Conservation (phyloP, 805 yeast species). For the Nakazawaea ishiwadae region DNA sequence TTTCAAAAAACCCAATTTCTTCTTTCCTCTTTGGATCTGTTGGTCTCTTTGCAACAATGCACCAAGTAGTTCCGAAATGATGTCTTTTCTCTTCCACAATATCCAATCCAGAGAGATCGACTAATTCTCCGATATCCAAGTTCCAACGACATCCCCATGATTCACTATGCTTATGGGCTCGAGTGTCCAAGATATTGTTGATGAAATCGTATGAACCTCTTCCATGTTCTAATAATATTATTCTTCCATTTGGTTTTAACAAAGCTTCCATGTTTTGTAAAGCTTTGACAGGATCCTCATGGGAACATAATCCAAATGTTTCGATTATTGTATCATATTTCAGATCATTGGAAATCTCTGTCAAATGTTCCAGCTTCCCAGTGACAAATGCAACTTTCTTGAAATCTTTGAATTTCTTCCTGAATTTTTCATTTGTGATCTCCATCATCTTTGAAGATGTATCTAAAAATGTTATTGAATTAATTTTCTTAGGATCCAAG, state of each 20-base stretch:
- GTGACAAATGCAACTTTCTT: conserved; percentile 80
- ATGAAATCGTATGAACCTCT: conserved; percentile 75
- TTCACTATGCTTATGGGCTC: conserved; percentile 78
- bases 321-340: conserved; percentile 90
- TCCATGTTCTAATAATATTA: conserved; percentile 89
- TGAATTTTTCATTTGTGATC: conserved; percentile 68
- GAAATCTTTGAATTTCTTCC: conserved; percentile 59
- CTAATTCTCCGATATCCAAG: conserved; percentile 82
- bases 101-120: conserved; percentile 80
- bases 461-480: conserved; percentile 81
- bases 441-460: conserved; percentile 85
- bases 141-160: conserved; percentile 99
- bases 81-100: conserved; percentile 74
- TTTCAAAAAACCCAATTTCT: conserved; percentile 46
- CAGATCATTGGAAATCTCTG: conserved; percentile 39
- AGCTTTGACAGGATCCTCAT: conserved; percentile 85
- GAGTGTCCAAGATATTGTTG: conserved; percentile 73
- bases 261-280: conserved; percentile 66
- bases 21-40: conserved; percentile 50
- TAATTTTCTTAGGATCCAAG: conserved; percentile 52
- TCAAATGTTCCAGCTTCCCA: conserved; percentile 83
- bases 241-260: conserved; percentile 85
- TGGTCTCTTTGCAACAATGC: conserved; percentile 70
- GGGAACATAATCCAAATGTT: conserved; percentile 94
- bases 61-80: conserved; percentile 93